Evolutionary conservation across 1,139 yeast species (phyloP).

Genomic region (Debaryomyces sp.): DNA sequence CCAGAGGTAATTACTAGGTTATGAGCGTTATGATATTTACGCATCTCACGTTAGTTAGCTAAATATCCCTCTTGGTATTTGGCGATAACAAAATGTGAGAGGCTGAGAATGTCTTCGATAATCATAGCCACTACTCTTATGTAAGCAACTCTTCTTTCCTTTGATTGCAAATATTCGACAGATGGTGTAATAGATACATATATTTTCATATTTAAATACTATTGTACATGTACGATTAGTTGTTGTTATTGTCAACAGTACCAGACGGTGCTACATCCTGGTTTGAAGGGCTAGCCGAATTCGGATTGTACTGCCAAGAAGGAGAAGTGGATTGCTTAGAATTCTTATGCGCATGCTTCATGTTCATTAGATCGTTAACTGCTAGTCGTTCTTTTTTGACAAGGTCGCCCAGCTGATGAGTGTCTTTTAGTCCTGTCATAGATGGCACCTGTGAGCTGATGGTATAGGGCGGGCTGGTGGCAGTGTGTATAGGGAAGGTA

Average conservation of each 20-base stretch:
- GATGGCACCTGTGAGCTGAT: background rate
- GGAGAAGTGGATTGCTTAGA: background rate
- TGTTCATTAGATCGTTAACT: conserved; percentile 38
- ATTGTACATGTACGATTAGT: conserved; percentile 1
- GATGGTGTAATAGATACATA: background rate
- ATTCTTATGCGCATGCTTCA: conserved; percentile 16
- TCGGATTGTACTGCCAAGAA: background rate
- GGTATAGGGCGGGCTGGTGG: conserved; percentile 13
- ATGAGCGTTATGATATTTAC: background rate
- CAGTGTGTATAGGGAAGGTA: conserved; percentile 23
- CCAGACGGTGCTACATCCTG: background rate
- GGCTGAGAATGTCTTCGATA: background rate
- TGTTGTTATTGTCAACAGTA: background rate
- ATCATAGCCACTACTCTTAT: background rate
- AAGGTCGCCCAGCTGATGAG: conserved; percentile 20
- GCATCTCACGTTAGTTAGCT: background rate
- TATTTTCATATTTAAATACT: background rate
- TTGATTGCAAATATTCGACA: background rate
- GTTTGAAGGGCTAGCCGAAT: background rate
- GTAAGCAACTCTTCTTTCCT: background rate
- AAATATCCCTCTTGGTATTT: background rate
- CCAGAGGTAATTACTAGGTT: background rate
- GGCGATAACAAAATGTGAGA: background rate
- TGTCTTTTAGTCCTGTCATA: background rate
- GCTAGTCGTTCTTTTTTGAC: conserved; percentile 39